These are phyloP conservation scores for Saprolegnia diclina DNA, from an alignment of 352 stramenopile species.

Conservation along the genomic window DNA sequence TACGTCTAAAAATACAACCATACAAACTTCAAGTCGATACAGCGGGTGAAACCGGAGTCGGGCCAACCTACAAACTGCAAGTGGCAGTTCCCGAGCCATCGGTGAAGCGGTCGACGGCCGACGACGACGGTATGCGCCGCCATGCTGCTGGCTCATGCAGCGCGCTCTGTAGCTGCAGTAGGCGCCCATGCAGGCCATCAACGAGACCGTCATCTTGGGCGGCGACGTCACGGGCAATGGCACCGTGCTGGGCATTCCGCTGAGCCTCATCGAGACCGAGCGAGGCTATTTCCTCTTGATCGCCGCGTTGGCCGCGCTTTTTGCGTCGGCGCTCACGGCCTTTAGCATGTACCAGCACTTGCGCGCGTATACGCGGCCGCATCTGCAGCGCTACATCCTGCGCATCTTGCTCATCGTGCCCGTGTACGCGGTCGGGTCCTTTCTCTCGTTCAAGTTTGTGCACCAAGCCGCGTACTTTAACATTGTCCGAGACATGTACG, in stretches of 20 bases:
- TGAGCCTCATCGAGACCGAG: constrained; percentile 71
- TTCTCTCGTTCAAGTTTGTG: constrained; percentile 76
- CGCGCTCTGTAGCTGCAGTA: too few species aligned
- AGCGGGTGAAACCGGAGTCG: too few species aligned
- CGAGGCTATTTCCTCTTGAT: constrained; percentile 46
- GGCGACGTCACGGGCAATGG: constrained; percentile 64
- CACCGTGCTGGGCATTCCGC: constrained; percentile 48
- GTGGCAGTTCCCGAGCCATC: too few species aligned
- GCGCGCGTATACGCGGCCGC: constrained; percentile 71
- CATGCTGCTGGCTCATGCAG: too few species aligned
- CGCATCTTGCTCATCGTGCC: constrained; percentile 84
- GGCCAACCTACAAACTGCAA: too few species aligned
- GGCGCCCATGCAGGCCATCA: constrained; percentile 29
- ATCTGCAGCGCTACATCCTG: constrained; percentile 84
- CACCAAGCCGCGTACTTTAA: constrained; percentile 81
- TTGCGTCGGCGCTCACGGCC: constrained; percentile 55
- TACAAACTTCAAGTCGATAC: too few species aligned
- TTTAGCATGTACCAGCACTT: constrained; percentile 87
- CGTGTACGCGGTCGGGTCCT: constrained; percentile 79
- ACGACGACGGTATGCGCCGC: too few species aligned
- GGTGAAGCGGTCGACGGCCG: too few species aligned
- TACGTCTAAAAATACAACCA: too few species aligned
- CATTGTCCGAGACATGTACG: constrained; percentile 87
- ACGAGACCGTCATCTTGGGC: constrained; percentile 58
- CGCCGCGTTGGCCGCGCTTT: constrained; percentile 50